phyloP scores from a whole-genome alignment of 257 asterid genomes.

The Parsonsia alboflavescens region DNA sequence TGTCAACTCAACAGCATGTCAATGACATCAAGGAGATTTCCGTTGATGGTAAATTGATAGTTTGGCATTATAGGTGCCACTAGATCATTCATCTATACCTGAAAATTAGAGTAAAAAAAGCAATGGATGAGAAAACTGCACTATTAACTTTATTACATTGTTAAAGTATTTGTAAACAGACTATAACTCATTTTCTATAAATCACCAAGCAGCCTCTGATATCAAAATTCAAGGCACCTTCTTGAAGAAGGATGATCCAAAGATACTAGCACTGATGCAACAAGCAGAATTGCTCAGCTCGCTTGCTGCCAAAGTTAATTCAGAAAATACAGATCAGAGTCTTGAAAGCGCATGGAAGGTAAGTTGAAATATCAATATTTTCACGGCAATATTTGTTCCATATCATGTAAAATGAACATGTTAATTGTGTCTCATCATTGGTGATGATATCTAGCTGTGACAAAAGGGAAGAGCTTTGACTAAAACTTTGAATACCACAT shows the following conservation, averaged over 20 bases:
- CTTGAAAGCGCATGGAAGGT: slow-evolving; percentile 90
- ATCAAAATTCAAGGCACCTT: slow-evolving; percentile 48
- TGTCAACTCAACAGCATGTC: slow-evolving; percentile 30
- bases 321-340: slow-evolving; percentile 71
- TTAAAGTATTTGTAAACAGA: slow-evolving; percentile 4
- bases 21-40: slow-evolving; percentile 32
- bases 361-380: slow-evolving; percentile 13
- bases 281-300: slow-evolving; percentile 93
- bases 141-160: not conserved
- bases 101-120: slow-evolving; percentile 11
- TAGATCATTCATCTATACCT: slow-evolving; percentile 6
- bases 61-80: not conserved
- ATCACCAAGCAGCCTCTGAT: slow-evolving; percentile 41
- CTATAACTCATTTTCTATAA: slow-evolving; percentile 9
- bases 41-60: slow-evolving; percentile 24
- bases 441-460: slow-evolving; percentile 1
- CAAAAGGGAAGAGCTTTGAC: not conserved
- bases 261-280: slow-evolving; percentile 76
- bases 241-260: slow-evolving; percentile 89
- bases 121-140: slow-evolving; percentile 7
- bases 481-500: not conserved
- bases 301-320: slow-evolving; percentile 80
- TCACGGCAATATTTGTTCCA: not conserved
- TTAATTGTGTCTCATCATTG: not conserved
- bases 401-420: not conserved